Base-by-base conservation (phyloP, 768 basidiomycete genomes). In the Clavulina sp. region DNA sequence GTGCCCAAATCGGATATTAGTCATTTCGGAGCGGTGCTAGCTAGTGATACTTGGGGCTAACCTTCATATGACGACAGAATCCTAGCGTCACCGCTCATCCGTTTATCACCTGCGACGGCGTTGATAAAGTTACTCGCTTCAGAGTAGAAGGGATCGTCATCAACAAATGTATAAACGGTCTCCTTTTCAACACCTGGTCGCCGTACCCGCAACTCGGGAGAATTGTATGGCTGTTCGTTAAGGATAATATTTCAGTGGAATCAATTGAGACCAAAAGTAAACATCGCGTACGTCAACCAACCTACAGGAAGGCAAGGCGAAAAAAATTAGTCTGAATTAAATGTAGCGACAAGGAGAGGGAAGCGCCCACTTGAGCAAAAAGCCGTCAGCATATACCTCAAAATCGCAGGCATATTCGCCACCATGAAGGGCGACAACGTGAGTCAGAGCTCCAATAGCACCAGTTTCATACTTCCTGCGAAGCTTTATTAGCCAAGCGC, bases 141-240 rank as follows among this genome's bases (percentile, higher is more conserved):
- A 23, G 88, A 89, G 75, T 92, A 92, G 76, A 88, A 91, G 3
- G 87, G 85, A 60, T 91, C 87, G 60, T 91, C 87, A 48, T 84
- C 78, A 16, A 73, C 74, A 70, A 88, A 89, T 40, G 70, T 70
- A 59, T 77, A 68, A 29, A 69, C 71, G 59, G 83, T 78, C 58
- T 86, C 84, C 49, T 72, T 67, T 61, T 88, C 84, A 61, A 80
- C 80, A 50, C 83, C 87, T 3, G 85, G 85, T 61, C 71, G 76
- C 60, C 92, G 85, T 57, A 38, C 34, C 9, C 19, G 19, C 9
- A 38, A 19, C 34, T 7, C 19, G 9, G 34, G 34, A 19, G 7
- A 7, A 19, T 38, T 38, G 34, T 38, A 38, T 38, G 34, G 34
- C 34, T 38, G 19, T 38, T 19, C 7, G 19, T 38, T 19, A 19